Percentiles rank a stretch among this genome's conserved stretches.
These are phyloP conservation scores for Sextonia rubra DNA, from an alignment of 164 flowering plant genomes.

Conservation along the genomic window DNA sequence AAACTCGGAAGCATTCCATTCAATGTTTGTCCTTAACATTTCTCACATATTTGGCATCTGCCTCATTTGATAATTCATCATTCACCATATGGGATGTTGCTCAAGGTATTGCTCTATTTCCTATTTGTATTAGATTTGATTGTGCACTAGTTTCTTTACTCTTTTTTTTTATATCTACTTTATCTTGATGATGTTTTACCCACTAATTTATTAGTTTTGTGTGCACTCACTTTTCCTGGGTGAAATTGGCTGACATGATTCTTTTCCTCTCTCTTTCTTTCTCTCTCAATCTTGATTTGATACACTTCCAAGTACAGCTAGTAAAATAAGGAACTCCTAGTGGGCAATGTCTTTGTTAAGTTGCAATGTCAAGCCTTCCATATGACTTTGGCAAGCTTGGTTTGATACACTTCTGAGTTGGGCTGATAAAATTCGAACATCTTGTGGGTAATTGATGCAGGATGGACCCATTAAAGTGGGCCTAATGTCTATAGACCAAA, in stretches of 20 bases:
- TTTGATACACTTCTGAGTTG: too few species aligned
- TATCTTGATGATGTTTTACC: neutral
- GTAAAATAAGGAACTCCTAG: too few species aligned
- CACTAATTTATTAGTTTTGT: neutral
- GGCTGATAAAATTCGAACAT: too few species aligned
- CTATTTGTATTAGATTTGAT: neutral
- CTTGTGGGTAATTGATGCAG: too few species aligned
- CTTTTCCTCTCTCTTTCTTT: neutral
- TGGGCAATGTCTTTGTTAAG: too few species aligned
- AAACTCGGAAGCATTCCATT: neutral
- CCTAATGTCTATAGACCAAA: too few species aligned
- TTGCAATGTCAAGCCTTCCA: too few species aligned
- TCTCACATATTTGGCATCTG: constrained; percentile 82
- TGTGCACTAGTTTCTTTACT: neutral
- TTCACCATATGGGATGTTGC: constrained; percentile 98
- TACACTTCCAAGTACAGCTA: too few species aligned
- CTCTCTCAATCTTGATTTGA: too few species aligned
- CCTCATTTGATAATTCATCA: constrained; percentile 83
- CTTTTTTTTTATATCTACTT: too few species aligned
- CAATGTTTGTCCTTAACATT: constrained; percentile 47
- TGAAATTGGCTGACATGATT: neutral
- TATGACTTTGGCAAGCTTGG: too few species aligned
- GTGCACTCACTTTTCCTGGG: neutral
- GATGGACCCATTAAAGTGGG: too few species aligned
- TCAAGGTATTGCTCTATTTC: constrained; percentile 54